A percentile compares a stretch with the other conserved stretches of the same genome.
Evolutionary conservation across 768 basidiomycete species (phyloP).

Genomic region (Amanita exitialis): DNA sequence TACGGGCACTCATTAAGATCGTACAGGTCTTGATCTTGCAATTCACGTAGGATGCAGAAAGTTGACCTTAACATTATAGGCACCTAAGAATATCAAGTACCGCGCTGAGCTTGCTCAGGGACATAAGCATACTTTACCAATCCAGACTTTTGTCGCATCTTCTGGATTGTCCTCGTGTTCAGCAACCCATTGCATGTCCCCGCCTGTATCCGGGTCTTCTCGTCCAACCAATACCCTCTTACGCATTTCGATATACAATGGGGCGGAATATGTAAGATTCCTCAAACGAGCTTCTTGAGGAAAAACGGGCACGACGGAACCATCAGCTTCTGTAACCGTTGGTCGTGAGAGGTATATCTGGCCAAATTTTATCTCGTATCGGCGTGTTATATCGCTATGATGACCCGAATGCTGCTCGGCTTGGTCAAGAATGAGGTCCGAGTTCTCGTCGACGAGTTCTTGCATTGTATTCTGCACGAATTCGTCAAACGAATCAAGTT

Average conservation of each 20-base stretch:
- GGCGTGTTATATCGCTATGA: slow-evolving; percentile 68
- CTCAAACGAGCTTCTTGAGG: slow-evolving; percentile 94
- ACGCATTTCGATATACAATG: slow-evolving; percentile 91
- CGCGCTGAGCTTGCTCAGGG: not conserved
- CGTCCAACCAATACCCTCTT: slow-evolving; percentile 74
- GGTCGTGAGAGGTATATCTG: slow-evolving; percentile 96
- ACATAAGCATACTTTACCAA: slow-evolving; percentile 66
- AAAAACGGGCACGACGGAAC: slow-evolving; percentile 86
- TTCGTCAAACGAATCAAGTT: slow-evolving; percentile 97
- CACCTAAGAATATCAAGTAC: slow-evolving; percentile 39
- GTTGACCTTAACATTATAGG: slow-evolving; percentile 97
- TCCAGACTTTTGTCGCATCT: slow-evolving; percentile 81
- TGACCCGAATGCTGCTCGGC: slow-evolving; percentile 93
- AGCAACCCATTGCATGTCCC: slow-evolving; percentile 69
- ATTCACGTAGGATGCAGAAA: slow-evolving; percentile 82
- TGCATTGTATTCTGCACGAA: slow-evolving; percentile 99
- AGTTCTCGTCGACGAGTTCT: slow-evolving; percentile 93
- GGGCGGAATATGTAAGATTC: slow-evolving; percentile 94
- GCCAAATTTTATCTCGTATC: slow-evolving; percentile 95
- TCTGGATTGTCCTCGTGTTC: slow-evolving; percentile 56
- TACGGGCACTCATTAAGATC: slow-evolving; percentile 97
- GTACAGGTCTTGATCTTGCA: slow-evolving; percentile 74
- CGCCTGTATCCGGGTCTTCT: slow-evolving; percentile 76
- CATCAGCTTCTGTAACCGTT: slow-evolving; percentile 92
- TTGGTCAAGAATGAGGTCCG: slow-evolving; percentile 94